phyloP scores from a whole-genome alignment of 495 filamentous ascomycete species.

The Staphylotrichum longicolle region DNA sequence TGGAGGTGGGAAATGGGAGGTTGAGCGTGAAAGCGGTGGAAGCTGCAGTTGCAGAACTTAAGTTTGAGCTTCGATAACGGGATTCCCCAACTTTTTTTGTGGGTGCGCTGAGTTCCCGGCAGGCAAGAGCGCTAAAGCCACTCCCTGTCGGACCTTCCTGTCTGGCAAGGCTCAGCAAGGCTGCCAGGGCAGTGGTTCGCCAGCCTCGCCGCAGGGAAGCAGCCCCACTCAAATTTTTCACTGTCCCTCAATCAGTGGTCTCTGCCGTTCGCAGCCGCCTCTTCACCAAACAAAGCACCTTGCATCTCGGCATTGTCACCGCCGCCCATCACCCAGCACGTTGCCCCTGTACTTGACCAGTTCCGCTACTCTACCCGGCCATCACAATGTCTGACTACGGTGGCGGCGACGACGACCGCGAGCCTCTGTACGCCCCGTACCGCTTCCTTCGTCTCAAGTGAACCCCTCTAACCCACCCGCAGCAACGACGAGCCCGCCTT shows the following conservation, averaged over 20 bases:
- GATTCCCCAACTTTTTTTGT: conserved; percentile 29
- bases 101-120: conserved; percentile 23
- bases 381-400: conserved; percentile 82
- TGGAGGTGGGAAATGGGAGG: not conserved
- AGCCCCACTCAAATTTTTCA: conserved; percentile 35
- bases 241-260: conserved; percentile 23
- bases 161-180: conserved; percentile 3
- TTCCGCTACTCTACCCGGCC: too few relatives aligned
- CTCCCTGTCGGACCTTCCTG: not conserved
- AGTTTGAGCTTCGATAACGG: not conserved
- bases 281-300: conserved; percentile 14
- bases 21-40: not conserved
- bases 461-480: conserved; percentile 6
- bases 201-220: conserved; percentile 18
- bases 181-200: not conserved
- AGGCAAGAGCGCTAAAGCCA: conserved; percentile 14
- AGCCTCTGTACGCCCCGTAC: conserved; percentile 35
- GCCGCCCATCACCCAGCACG: not conserved
- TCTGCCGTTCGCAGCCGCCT: conserved; percentile 12
- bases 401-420: conserved; percentile 58
- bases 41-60: conserved; percentile 4
- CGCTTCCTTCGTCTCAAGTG: conserved; percentile 5
- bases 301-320: conserved; percentile 6
- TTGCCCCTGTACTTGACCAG: not conserved
- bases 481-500: conserved; percentile 54